Evolutionary conservation across 2,329 filamentous ascomycete species (phyloP), one percentile per base, ranked within the genome.

Genomic region (Simplicillium aogashimaense): DNA sequence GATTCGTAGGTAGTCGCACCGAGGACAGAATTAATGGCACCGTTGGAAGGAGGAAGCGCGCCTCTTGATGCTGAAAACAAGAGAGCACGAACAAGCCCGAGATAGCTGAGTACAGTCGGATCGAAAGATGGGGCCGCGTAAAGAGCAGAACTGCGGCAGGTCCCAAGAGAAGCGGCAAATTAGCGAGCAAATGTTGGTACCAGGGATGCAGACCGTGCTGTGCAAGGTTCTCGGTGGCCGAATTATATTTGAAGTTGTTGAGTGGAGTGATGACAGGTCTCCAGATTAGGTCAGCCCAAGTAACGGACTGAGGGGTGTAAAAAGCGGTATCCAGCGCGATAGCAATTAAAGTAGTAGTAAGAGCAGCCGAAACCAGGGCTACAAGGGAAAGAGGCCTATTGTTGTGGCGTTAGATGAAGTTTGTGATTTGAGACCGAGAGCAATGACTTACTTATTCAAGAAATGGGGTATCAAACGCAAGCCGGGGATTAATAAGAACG

Each of bases 401-500:
- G 9, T 29, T n/a, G n/a, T 13, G 14, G 28, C 8, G 35, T 40
- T 29, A 43, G 40, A 17, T 7, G 29, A 20, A 7, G 6, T 25
- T 7, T 9, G 15, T 14, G 25, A 44, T 34, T 15, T 28, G 32
- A 35, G 32, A 44, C 16, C 31, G 34, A 28, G 6, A 17, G 9
- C 14, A 37, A 28, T 16, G 18, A 65, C 76, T 56, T 63, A 92
- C 85, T 82, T 90, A 59, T 80, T 79, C 58, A 76, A 65, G 56
- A 95, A 92, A 66, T 94, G 84, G 48, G 87, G 87, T 58, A 97
- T 68, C 55, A 98, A 70, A 55, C 81, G 81, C 56, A 94, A 66
- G 29, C 83, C 82, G 39, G 92, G 90, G 56, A 95, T 78, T 43
- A 94, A 60, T 45, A 98, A 65, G 59, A 94, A 98, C 12, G 89